Evolutionary conservation across 2,329 filamentous ascomycete species (phyloP).

Genomic region (Mycogone perniciosa): DNA sequence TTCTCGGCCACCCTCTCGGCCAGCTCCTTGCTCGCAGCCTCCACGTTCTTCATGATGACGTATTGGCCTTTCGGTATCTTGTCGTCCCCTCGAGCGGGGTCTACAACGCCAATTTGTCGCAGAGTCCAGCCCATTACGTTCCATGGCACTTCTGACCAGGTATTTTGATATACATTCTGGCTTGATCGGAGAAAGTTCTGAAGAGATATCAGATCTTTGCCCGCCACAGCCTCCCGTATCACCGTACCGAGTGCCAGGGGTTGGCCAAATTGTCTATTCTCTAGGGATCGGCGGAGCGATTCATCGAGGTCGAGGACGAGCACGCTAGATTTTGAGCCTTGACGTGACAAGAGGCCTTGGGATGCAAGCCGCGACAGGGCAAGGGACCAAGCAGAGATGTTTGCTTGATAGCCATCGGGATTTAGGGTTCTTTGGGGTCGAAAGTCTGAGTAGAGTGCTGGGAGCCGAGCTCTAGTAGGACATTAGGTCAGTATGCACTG

Average conservation of each 20-base stretch:
- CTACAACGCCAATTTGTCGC: constrained; percentile 58
- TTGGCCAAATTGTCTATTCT: constrained; percentile 70
- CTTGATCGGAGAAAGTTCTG: constrained; percentile 58
- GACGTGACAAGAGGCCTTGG: constrained; percentile 47
- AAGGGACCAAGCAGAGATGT: constrained; percentile 70
- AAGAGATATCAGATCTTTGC: constrained; percentile 63
- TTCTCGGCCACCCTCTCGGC: constrained; percentile 36
- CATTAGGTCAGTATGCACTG: not conserved
- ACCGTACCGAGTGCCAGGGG: constrained; percentile 77
- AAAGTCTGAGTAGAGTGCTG: constrained; percentile 87
- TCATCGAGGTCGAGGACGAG: constrained; percentile 52
- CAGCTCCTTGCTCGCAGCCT: constrained; percentile 52
- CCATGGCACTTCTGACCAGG: constrained; percentile 62
- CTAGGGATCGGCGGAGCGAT: constrained; percentile 62
- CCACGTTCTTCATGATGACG: constrained; percentile 58
- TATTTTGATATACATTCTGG: constrained; percentile 65
- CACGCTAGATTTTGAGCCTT: constrained; percentile 36
- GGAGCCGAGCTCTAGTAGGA: constrained; percentile 59
- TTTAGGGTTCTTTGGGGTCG: constrained; percentile 66
- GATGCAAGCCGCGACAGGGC: constrained; percentile 64
- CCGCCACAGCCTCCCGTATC: constrained; percentile 64
- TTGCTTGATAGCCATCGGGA: constrained; percentile 78
- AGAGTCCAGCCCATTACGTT: constrained; percentile 69
- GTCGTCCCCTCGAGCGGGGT: constrained; percentile 42
- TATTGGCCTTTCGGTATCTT: constrained; percentile 55